phyloP scores from a whole-genome alignment of 768 basidiomycete genomes.

The Suillus variegatus region DNA sequence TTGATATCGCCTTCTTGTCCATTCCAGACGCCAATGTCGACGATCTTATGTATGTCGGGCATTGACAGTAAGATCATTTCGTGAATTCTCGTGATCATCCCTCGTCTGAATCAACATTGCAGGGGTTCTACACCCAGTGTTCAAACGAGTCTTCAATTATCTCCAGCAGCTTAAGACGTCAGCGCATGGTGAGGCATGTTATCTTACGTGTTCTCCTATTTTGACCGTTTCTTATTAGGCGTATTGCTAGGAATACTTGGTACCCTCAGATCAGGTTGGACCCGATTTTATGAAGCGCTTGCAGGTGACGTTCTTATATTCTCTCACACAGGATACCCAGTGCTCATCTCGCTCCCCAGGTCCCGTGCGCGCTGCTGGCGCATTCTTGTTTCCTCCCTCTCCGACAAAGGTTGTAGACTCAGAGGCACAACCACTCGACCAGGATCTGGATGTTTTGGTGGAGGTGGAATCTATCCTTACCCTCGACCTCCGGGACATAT shows the following conservation, averaged over 20 bases:
- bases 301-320: background rate
- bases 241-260: background rate
- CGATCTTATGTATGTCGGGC: background rate
- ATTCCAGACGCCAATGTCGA: conserved; percentile 8
- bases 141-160: background rate
- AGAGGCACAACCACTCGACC: background rate
- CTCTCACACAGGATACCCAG: background rate
- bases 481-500: background rate
- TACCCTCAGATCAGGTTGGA: background rate
- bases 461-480: background rate
- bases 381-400: background rate
- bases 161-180: background rate
- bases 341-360: background rate
- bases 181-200: background rate
- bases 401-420: background rate
- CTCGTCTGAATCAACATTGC: background rate
- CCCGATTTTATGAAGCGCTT: background rate
- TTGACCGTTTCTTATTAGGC: background rate
- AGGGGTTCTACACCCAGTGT: background rate
- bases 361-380: background rate
- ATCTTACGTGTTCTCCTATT: background rate
- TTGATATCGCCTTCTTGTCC: conserved; percentile 5
- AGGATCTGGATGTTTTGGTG: background rate
- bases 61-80: background rate
- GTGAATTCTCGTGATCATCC: background rate